phyloP scores from a whole-genome alignment of 306 rosid species.

The Casuarina equisetifolia region DNA sequence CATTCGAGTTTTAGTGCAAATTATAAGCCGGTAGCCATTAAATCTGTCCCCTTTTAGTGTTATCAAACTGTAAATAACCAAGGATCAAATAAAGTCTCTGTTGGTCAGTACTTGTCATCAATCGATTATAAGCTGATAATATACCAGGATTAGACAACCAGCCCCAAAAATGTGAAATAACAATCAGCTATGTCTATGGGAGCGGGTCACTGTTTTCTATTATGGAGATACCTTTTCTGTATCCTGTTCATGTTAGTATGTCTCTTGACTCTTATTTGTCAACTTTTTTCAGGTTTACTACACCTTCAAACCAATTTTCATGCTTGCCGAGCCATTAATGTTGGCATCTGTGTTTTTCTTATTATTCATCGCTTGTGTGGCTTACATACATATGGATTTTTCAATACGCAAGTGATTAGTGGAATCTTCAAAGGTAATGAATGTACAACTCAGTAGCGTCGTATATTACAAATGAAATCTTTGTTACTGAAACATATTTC shows the following conservation, averaged over 20 bases:
- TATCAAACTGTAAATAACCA: too few relatives aligned
- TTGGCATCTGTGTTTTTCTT: conserved; percentile 74
- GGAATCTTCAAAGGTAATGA: conserved; percentile 39
- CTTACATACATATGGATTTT: conserved; percentile 81
- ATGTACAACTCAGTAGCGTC: conserved; percentile 2
- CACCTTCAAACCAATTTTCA: conserved; percentile 78
- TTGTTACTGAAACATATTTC: background rate
- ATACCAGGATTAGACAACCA: background rate
- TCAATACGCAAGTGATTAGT: conserved; percentile 69
- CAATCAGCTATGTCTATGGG: background rate
- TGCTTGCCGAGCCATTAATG: conserved; percentile 98
- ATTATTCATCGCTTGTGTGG: conserved; percentile 61
- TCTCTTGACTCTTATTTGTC: background rate
- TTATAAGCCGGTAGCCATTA: background rate
- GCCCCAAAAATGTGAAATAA: background rate
- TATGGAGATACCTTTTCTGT: background rate
- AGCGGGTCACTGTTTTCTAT: background rate
- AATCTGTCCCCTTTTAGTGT: background rate
- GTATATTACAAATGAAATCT: background rate
- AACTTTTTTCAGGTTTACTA: conserved; percentile 67
- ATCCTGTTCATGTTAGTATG: background rate
- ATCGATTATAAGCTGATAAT: background rate
- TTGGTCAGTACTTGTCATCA: background rate
- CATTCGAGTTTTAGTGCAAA: background rate
- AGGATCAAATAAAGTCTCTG: background rate